Evolutionary conservation across 768 basidiomycete genomes (phyloP).

Genomic region (Boletus pseudopeckii): DNA sequence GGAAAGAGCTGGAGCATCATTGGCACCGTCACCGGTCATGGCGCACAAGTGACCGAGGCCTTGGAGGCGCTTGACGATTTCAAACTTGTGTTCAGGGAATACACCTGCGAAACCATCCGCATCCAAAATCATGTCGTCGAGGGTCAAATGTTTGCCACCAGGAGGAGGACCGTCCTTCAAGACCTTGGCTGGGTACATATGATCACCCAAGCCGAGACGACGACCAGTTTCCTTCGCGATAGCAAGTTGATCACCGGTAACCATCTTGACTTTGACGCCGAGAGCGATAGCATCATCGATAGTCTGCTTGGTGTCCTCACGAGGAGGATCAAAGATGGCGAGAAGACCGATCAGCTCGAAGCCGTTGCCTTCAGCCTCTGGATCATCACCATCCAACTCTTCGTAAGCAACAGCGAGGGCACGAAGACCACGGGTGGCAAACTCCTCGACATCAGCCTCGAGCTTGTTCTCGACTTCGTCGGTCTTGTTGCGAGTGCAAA

Average conservation of each 20-base stretch:
- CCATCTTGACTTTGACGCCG: constrained; percentile 99
- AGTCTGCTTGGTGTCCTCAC: constrained; percentile 97
- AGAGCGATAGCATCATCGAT: constrained; percentile 95
- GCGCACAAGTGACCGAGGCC: constrained; percentile 94
- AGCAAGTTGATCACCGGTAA: constrained; percentile 99
- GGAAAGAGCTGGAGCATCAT: constrained; percentile 95
- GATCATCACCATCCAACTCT: constrained; percentile 81
- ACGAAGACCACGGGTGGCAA: constrained; percentile 92
- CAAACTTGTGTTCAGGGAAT: constrained; percentile 99
- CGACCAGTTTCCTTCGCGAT: constrained; percentile 99
- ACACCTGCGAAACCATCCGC: constrained; percentile 99
- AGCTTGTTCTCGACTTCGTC: constrained; percentile 87
- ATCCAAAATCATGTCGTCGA: constrained; percentile 99
- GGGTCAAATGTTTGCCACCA: constrained; percentile 73
- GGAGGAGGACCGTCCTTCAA: constrained; percentile 93
- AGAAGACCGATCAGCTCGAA: constrained; percentile 97
- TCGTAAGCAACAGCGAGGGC: constrained; percentile 93
- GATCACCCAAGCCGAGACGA: constrained; percentile 95
- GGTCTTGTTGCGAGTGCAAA: constrained; percentile 97
- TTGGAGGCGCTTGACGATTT: constrained; percentile 98
- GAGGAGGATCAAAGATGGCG: constrained; percentile 96
- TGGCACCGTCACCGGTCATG: constrained; percentile 99
- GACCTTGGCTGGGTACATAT: constrained; percentile 99
- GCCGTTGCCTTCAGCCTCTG: constrained; percentile 87
- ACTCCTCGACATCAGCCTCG: constrained; percentile 95